Evolutionary conservation across 805 yeast species (phyloP), one percentile per base, ranked within the genome.

Genomic region (Deakozyma indianensis): DNA sequence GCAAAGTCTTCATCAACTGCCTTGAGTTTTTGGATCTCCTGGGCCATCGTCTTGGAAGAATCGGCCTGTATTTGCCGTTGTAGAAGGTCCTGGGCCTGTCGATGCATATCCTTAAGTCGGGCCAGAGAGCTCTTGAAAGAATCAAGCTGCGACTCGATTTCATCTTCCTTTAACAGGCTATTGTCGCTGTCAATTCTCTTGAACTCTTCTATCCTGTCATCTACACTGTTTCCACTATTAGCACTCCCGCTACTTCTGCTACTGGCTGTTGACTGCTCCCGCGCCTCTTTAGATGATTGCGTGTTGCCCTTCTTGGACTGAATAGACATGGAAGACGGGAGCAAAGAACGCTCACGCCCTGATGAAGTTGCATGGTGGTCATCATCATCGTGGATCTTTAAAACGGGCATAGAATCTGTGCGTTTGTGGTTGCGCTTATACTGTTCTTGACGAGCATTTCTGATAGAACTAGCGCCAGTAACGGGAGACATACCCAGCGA

Each of bases 141-240:
- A 5, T 45, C 24, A 23, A 55, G 47, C 38, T 44, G 35, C 16
- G 47, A 43, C 24, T 56, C 59, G 22, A 54, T 35, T 9, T 48
- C 50, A 28, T 41, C 48, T 35, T 48, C 51, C 11, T 45, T 41
- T 3, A 88, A 88, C 54, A 77, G 77, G 22, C 63, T 54, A n/a
- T 67, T 51, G 1, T 78, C 56, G 45, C 78, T 67, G 1, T 69
- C 62, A 18, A 74, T 47, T 54, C 86, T 67, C 23, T 74, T 53
- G 3, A 75, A 50, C 49, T 82, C 66, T 51, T 79, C 82, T 49
- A 73, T 63, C 3, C 65, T 65, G 83, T 84, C 79, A 5, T 81
- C 62, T 0, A 71, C 73, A 49, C 71, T 69, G n/a, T 75, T 57
- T 5, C 70, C 65, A 44, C 71, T 70, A 4, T 53, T 3, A 5